Evolutionary conservation across 192 early-diverging fungal genomes (phyloP).

Genomic region (Radiomyces spectabilis): DNA sequence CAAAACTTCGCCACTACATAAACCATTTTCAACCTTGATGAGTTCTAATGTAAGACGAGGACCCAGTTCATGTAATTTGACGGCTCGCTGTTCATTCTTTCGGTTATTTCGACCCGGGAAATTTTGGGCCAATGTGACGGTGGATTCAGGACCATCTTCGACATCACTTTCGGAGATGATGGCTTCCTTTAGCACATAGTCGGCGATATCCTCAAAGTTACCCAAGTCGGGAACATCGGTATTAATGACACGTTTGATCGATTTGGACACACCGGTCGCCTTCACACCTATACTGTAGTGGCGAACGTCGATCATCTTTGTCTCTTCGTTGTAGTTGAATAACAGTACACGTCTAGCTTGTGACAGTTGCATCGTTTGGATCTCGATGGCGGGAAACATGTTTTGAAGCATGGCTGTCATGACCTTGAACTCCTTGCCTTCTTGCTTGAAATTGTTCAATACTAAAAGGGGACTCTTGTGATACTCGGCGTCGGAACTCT

Average conservation of each 20-base stretch:
- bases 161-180: conserved; percentile 86
- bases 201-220: conserved; percentile 82
- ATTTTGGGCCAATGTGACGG: conserved; percentile 77
- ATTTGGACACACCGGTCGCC: conserved; percentile 83
- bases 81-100: conserved; percentile 74
- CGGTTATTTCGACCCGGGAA: conserved; percentile 70
- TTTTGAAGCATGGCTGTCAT: conserved; percentile 95
- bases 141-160: conserved; percentile 84
- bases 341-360: conserved; percentile 89
- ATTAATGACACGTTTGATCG: conserved; percentile 78
- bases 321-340: conserved; percentile 83
- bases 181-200: conserved; percentile 81
- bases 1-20: conserved; percentile 91
- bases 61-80: conserved; percentile 83
- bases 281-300: conserved; percentile 89
- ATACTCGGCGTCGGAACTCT: conserved; percentile 71
- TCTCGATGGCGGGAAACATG: conserved; percentile 94
- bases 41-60: conserved; percentile 83
- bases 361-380: conserved; percentile 82
- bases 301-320: conserved; percentile 82
- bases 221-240: conserved; percentile 70
- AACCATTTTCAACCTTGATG: conserved; percentile 81
- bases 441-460: conserved; percentile 69
- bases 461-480: conserved; percentile 75
- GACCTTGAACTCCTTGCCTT: conserved; percentile 76